Evolutionary conservation across 2,329 filamentous ascomycete genomes (phyloP).

Genomic region (Juglanconis juglandina): DNA sequence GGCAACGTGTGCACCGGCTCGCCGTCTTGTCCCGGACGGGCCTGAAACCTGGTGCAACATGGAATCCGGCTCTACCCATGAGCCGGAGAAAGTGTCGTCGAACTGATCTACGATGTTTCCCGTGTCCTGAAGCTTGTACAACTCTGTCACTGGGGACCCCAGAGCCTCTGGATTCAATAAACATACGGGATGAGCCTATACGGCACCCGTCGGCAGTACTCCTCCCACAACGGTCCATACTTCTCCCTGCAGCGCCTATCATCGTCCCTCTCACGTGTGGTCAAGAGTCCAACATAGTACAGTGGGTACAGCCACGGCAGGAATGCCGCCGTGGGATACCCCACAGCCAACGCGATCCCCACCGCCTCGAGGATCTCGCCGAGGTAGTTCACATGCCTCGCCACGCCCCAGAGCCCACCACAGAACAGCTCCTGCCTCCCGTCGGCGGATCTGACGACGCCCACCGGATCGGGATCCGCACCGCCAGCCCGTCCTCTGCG

Average conservation of each 20-base stretch:
- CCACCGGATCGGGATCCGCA: background rate
- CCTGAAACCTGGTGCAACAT: no score
- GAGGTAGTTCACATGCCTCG: conserved; percentile 12
- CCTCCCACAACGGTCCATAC: conserved; percentile 13
- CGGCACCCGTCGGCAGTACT: conserved; percentile 12
- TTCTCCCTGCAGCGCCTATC: conserved; percentile 12
- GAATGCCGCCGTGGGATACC: background rate
- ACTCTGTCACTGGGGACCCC: no score
- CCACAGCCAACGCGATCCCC: conserved; percentile 10
- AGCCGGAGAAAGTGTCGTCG: no score
- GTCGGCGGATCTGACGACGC: conserved; percentile 1
- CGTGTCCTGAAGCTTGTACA: no score
- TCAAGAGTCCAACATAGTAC: conserved; percentile 8
- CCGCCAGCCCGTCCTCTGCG: background rate
- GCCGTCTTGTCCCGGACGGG: no score
- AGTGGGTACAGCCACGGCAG: conserved; percentile 11
- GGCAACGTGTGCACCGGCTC: no score
- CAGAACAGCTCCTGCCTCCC: conserved; percentile 11
- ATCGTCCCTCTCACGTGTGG: conserved; percentile 12
- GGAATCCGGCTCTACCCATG: no score
- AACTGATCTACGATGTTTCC: no score
- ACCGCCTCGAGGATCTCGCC: conserved; percentile 15
- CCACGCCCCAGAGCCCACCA: conserved; percentile 12
- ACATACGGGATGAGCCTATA: conserved; percentile 13
- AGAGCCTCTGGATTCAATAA: background rate